Evolutionary conservation across 345 rosid species (phyloP), one percentile per base, ranked within the genome.

Genomic region (Populus alba): DNA sequence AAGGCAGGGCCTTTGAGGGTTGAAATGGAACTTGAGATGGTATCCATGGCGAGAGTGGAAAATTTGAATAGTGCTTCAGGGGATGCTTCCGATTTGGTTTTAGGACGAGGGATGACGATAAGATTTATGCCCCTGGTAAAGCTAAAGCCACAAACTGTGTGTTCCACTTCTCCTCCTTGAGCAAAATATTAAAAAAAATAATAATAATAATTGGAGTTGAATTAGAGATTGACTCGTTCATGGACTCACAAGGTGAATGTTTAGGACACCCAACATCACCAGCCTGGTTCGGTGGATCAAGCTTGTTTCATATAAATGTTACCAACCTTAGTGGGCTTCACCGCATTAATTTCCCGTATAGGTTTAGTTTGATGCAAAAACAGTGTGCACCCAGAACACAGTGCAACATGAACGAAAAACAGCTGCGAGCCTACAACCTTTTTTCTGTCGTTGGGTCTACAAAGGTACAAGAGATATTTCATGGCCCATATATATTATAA

Each of bases 21-120:
- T 35, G 95, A 80, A 53, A 90, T 89, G 65, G 88, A 84, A 80
- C 82, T 86, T 29, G 92, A 80, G 71, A 89, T 83, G 27, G 91
- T 81, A 55, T 91, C 97, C 97, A 92, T 90, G 83, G 86, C 69
- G 66, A 57, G 11, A 38, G 45, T 3, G 39, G 45, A 18, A 5
- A 13, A 2, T 0, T 6, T 11, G 27, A 4, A 10, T 16, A 15
- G 35, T 4, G 12, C 37, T 5, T 6, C 23, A 38, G 31, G 10
- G 29, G 62, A 11, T 38, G 22, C 16, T 4, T 37, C 53, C 9
- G 7, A 7, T 70, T 59, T 41, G 5, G 62, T 23, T 68, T 62
- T 10, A 25, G 13, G 17, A 47, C 11, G 51, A 47, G 51, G 17
- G 51, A 47, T 47, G 51, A 4, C 6, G 51, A 47, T 47, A 13